Evolutionary conservation across 768 basidiomycete species (phyloP), one percentile per base, ranked within the genome.

Genomic region (Leccinellum rugosiceps): DNA sequence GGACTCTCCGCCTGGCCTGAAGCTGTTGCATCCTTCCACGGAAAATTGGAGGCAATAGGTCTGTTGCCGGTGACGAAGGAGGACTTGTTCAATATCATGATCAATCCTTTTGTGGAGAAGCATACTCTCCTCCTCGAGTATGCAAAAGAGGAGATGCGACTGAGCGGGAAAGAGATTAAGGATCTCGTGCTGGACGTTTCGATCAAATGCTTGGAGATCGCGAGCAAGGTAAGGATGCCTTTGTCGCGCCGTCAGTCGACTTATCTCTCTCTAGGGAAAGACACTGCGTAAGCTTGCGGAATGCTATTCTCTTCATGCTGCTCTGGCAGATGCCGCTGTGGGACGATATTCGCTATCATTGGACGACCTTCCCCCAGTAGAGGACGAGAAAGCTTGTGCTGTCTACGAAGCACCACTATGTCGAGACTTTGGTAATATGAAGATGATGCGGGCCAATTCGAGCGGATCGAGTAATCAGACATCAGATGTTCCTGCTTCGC

Each of bases 41-140:
- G 74, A 43, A 83, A 82, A 61, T 73, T 90, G 50, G 83, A 87
- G 52, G 67, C 74, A 14, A 71, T 88, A 30, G 77, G 77, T 26
- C 69, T 92, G 23, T 72, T 74, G 1, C 87, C 86, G 10, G 55
- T 90, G 51, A 82, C 80, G 44, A 74, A 72, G 58, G 74, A 77
- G 55, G 89, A 90, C 72, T 74, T 86, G 38, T 75, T 79, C 51
- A 81, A 85, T 65, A 73, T 90, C 47, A 77, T 91, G 53, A 67
- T 83, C 52, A 89, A 83, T 67, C 86, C 87, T 26, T 90, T 89
- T 65, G 79, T 87, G 44, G 87, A 89, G 63, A 78, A 80, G 53
- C 80, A 78, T 64, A 62, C 72, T 48, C 68, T 76, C 44, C 68
- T 87, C 19, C 65, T 86, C 48, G 77, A 82, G 48, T 90, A 83